Percentiles rank a stretch among this genome's conserved stretches.
These are phyloP conservation scores for Fusarium sp. DNA, from an alignment of 2,329 filamentous ascomycete genomes.

Conservation along the genomic window DNA sequence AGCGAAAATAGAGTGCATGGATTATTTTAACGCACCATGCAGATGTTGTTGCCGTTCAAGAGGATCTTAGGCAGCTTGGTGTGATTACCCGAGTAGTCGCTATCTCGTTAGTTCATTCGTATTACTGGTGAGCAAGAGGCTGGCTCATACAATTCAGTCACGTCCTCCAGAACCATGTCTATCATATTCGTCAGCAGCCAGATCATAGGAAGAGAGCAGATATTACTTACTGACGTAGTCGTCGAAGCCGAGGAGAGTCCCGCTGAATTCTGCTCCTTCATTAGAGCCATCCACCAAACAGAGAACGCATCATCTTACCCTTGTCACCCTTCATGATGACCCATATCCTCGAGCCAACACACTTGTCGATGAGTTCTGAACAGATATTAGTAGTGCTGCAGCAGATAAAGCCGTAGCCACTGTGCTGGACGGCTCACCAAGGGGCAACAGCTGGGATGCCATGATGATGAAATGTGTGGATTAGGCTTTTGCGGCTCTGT, in stretches of 20 bases:
- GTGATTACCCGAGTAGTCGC: conserved; percentile 91
- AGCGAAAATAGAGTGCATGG: conserved; percentile 5
- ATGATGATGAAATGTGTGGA: conserved; percentile 59
- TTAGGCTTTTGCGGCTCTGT: not conserved
- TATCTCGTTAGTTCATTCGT: conserved; percentile 58
- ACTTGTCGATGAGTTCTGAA: conserved; percentile 97
- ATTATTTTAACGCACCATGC: conserved; percentile 82
- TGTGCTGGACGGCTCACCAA: conserved; percentile 66
- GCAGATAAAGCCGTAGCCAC: conserved; percentile 2
- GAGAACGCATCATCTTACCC: conserved; percentile 67
- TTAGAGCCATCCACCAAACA: conserved; percentile 24
- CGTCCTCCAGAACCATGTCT: conserved; percentile 99
- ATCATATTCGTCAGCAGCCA: conserved; percentile 43
- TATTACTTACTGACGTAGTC: conserved; percentile 96
- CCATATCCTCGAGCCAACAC: conserved; percentile 97
- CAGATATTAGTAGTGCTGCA: conserved; percentile 38
- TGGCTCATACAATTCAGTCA: conserved; percentile 88
- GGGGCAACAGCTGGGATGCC: conserved; percentile 81
- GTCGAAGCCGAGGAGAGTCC: conserved; percentile 94
- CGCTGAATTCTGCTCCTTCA: conserved; percentile 84
- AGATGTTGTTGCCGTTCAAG: conserved; percentile 98
- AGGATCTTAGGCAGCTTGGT: conserved; percentile 95
- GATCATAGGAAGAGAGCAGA: too few relatives aligned
- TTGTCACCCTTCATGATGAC: conserved; percentile 99
- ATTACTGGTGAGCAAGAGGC: not conserved